phyloP scores from a whole-genome alignment of 495 filamentous ascomycete species.

The Staphylotrichum tortipilum region DNA sequence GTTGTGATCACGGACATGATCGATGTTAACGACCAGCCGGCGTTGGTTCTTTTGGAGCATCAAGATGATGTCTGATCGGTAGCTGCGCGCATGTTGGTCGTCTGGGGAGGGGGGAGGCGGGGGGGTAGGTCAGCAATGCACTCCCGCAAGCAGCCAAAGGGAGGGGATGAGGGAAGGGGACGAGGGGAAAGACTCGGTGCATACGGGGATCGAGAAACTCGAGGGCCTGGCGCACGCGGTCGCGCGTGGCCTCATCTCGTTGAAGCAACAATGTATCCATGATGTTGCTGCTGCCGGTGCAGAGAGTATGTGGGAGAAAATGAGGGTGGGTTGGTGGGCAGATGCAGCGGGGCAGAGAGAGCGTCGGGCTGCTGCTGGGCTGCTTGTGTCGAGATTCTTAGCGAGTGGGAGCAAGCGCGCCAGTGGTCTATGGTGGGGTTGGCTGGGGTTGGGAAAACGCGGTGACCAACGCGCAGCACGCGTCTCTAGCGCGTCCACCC shows the following conservation, averaged over 20 bases:
- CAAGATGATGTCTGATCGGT: constrained; percentile 76
- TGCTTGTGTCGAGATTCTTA: no score
- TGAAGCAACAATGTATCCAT: constrained; percentile 68
- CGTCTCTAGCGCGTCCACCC: constrained; percentile 15
- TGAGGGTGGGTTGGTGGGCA: not conserved
- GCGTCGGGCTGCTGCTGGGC: not conserved
- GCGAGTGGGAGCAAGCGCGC: no score
- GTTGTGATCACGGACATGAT: constrained; percentile 88
- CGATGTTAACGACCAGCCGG: constrained; percentile 76
- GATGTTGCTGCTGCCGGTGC: constrained; percentile 10
- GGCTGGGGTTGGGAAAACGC: no score
- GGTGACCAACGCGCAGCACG: constrained; percentile 17
- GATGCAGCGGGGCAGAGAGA: not conserved
- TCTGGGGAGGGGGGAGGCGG: constrained; percentile 27
- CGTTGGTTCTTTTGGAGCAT: constrained; percentile 86
- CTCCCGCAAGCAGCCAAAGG: not conserved
- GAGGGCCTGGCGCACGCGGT: constrained; percentile 69
- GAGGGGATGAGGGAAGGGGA: not conserved
- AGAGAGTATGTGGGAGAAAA: constrained; percentile 1
- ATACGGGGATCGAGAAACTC: constrained; percentile 86
- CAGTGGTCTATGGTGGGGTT: no score
- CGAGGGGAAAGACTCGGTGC: constrained; percentile 22
- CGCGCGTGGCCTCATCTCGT: constrained; percentile 67
- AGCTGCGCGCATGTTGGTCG: constrained; percentile 57
- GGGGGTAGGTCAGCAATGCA: constrained; percentile 9